phyloP scores from a whole-genome alignment of 2,329 filamentous ascomycete genomes.

The Triangularia verruculosa region DNA sequence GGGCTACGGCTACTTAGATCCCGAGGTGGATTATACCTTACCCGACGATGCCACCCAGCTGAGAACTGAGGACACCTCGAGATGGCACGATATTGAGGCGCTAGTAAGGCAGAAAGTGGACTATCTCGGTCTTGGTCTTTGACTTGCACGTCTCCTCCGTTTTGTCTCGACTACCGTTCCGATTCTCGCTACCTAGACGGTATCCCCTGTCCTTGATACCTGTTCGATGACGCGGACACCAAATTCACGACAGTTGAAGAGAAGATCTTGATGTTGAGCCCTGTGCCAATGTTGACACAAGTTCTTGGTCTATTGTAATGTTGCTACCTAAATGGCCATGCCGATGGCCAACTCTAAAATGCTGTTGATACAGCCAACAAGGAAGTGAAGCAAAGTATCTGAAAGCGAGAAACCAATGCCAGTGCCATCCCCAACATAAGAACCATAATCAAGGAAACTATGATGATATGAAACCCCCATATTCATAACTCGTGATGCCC shows the following conservation, averaged over 20 bases:
- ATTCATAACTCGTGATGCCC: neutral
- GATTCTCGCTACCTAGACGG: neutral
- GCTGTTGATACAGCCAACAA: neutral
- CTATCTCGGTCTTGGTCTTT: neutral
- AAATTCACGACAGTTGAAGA: neutral
- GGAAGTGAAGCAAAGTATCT: neutral
- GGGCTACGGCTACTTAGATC: neutral
- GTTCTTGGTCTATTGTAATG: neutral
- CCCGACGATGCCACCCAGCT: neutral
- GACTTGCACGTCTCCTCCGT: neutral
- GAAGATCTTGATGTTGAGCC: neutral
- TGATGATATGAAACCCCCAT: neutral
- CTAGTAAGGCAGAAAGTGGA: neutral
- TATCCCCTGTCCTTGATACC: neutral
- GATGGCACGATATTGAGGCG: neutral
- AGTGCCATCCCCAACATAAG: neutral
- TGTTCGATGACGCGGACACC: neutral
- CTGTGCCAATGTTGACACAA: neutral
- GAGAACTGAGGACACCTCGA: neutral
- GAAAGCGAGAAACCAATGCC: neutral
- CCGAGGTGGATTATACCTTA: neutral
- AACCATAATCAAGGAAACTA: neutral
- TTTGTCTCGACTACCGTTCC: neutral
- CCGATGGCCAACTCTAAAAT: neutral
- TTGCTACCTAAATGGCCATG: neutral